Conservation (phyloP, 2,329 filamentous ascomycete genomes). For the Fusarium sororula region DNA sequence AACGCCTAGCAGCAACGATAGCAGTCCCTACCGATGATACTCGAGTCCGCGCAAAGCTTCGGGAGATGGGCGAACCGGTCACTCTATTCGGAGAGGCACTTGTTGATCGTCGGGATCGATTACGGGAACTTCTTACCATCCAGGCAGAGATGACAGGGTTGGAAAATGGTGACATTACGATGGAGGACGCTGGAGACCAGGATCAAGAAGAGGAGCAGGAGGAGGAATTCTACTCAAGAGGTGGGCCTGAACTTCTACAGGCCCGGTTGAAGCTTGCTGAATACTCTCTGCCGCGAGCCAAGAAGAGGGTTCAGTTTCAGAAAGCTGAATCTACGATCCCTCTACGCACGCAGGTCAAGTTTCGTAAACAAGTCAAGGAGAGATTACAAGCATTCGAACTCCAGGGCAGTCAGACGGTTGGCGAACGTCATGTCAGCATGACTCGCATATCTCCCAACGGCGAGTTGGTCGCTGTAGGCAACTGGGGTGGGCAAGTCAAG, state of each 20-base stretch:
- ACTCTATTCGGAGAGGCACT: constrained; percentile 94
- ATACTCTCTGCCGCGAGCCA: constrained; percentile 85
- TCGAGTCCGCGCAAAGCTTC: constrained; percentile 80
- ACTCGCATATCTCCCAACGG: constrained; percentile 89
- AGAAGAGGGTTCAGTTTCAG: constrained; percentile 78
- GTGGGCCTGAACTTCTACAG: constrained; percentile 76
- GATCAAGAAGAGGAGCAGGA: constrained; percentile 78
- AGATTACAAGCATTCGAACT: constrained; percentile 84
- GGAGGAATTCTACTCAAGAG: constrained; percentile 95
- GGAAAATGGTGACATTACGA: constrained; percentile 66
- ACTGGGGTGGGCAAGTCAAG: constrained; percentile 91
- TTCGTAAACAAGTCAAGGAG: constrained; percentile 89
- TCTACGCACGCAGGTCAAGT: constrained; percentile 89
- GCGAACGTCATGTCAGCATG: constrained; percentile 90
- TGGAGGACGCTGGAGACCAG: constrained; percentile 68
- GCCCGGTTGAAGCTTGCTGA: constrained; percentile 82
- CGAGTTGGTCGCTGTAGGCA: constrained; percentile 85
- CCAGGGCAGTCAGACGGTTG: constrained; percentile 91
- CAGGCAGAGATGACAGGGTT: constrained; percentile 70
- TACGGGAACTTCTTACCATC: constrained; percentile 82
- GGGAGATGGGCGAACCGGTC: constrained; percentile 90
- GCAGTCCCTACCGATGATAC: constrained; percentile 94
- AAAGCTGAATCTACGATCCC: constrained; percentile 84
- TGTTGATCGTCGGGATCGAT: constrained; percentile 83
- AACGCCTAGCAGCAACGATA: constrained; percentile 86